These are phyloP conservation scores for Magnusiomyces sp. DNA, from an alignment of 1,139 yeast species.

Conservation along the genomic window DNA sequence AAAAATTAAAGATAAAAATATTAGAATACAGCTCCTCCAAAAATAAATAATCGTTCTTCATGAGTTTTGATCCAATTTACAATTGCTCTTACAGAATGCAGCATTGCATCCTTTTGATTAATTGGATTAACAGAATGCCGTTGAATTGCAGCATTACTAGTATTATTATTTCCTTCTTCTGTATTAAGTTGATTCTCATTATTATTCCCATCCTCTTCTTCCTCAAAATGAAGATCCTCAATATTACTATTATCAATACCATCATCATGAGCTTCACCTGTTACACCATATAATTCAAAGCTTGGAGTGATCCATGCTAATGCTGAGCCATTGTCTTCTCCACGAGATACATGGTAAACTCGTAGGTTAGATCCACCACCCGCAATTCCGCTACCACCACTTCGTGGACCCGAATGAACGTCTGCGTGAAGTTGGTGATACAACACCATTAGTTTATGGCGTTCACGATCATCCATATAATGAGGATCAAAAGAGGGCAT, in stretches of 20 bases:
- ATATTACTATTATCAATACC: too few relatives aligned
- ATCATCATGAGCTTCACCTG: slow-evolving; percentile 34
- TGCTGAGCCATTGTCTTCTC: slow-evolving; percentile 35
- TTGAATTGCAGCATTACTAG: slow-evolving; percentile 10
- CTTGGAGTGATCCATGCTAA: slow-evolving; percentile 49
- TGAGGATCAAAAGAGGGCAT: slow-evolving; percentile 35
- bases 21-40: slow-evolving; percentile 49
- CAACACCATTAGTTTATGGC: slow-evolving; percentile 33
- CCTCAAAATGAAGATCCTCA: slow-evolving; percentile 11
- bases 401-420: slow-evolving; percentile 21
- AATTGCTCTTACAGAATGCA: slow-evolving; percentile 45
- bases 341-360: slow-evolving; percentile 28
- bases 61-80: slow-evolving; percentile 50
- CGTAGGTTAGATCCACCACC: slow-evolving; percentile 23
- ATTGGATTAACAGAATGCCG: not conserved
- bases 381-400: not conserved
- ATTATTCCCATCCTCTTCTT: not conserved
- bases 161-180: not conserved
- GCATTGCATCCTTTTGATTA: slow-evolving; percentile 36
- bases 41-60: slow-evolving; percentile 50
- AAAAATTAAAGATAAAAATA: not conserved
- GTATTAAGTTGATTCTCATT: not conserved
- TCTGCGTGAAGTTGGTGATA: slow-evolving; percentile 39
- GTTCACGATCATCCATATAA: slow-evolving; percentile 25
- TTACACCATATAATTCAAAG: slow-evolving; percentile 48